Evolutionary conservation across 2,329 filamentous ascomycete genomes (phyloP).

Genomic region (Alternaria panax): DNA sequence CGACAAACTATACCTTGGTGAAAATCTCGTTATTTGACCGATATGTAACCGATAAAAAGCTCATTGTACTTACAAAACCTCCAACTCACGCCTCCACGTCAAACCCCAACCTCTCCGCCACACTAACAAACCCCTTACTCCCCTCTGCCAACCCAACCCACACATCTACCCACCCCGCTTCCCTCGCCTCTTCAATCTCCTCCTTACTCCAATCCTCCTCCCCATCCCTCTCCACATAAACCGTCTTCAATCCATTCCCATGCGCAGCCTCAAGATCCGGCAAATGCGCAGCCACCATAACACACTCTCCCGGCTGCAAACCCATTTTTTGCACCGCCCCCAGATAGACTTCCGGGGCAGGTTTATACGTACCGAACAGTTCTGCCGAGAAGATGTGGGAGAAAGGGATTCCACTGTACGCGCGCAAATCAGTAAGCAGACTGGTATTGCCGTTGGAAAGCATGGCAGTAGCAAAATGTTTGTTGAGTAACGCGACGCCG

Average conservation of each 20-base stretch:
- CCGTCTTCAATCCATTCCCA: constrained; percentile 68
- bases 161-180: constrained; percentile 68
- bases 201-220: constrained; percentile 70
- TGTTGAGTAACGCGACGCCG: constrained; percentile 65
- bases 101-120: constrained; percentile 51
- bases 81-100: too few species aligned
- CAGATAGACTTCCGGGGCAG: constrained; percentile 70
- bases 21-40: too few species aligned
- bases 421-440: constrained; percentile 70
- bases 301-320: constrained; percentile 67
- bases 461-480: constrained; percentile 66
- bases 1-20: too few species aligned
- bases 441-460: constrained; percentile 76
- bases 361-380: constrained; percentile 79
- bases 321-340: constrained; percentile 70
- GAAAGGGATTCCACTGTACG: constrained; percentile 68
- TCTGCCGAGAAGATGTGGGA: constrained; percentile 69
- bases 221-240: constrained; percentile 73
- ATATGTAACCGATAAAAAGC: too few species aligned
- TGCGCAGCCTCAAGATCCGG: constrained; percentile 72
- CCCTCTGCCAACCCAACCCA: constrained; percentile 53
- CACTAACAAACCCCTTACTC: constrained; percentile 59
- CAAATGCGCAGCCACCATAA: constrained; percentile 80
- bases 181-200: constrained; percentile 60
- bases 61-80: too few species aligned